Percentiles rank a stretch among this genome's conserved stretches.
Evolutionary conservation across 1,139 yeast species (phyloP).

Genomic region (Diutina siamensis): DNA sequence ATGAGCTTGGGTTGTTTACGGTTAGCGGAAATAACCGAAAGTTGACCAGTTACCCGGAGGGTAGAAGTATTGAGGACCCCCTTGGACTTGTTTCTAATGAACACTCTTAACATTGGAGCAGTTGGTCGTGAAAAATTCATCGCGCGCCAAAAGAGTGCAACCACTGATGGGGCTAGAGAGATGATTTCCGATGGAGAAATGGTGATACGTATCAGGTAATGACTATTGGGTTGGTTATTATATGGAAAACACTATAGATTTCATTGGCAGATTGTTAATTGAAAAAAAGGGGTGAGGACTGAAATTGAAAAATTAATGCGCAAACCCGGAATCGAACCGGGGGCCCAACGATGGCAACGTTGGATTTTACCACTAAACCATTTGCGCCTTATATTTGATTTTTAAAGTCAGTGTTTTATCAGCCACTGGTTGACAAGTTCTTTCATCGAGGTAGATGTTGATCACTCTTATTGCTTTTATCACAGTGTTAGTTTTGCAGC

Average conservation of each 20-base stretch:
- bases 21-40: constrained; percentile 77
- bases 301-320: background rate
- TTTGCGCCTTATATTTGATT: background rate
- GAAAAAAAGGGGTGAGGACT: no score
- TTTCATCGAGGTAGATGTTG: no score
- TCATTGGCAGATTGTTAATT: no score
- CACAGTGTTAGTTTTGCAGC: no score
- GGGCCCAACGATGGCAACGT: background rate
- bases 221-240: no score
- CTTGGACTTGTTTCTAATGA: constrained; percentile 1
- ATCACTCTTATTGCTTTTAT: no score
- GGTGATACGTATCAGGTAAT: no score
- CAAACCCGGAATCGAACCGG: background rate
- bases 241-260: no score
- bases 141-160: background rate
- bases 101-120: background rate
- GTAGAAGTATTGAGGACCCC: constrained; percentile 42
- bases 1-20: constrained; percentile 79
- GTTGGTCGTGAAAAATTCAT: background rate
- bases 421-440: no score
- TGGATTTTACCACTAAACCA: background rate
- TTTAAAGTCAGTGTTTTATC: background rate
- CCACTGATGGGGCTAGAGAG: background rate
- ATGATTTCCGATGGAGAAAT: background rate
- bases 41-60: constrained; percentile 59